These are phyloP conservation scores for Bondarzewia mesenterica DNA, from an alignment of 1,284 basidiomycete genomes.

Conservation along the genomic window DNA sequence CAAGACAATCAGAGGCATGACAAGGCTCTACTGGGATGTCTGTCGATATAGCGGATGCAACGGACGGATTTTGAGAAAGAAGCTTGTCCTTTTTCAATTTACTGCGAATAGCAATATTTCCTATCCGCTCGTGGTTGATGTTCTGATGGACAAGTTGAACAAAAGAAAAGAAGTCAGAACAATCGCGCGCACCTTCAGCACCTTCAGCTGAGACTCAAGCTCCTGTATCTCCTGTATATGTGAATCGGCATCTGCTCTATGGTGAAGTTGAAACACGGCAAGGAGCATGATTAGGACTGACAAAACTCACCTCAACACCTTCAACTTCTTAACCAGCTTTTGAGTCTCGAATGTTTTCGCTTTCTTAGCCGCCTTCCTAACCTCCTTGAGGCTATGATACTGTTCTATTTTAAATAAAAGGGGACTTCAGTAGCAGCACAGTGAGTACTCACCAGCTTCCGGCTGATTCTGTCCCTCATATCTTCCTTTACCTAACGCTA, in stretches of 20 bases:
- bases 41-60: conserved; percentile 35
- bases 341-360: conserved; percentile 79
- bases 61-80: conserved; percentile 36
- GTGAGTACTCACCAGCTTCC: conserved; percentile 32
- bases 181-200: conserved; percentile 49
- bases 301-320: conserved; percentile 48
- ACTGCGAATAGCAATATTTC: conserved; percentile 52
- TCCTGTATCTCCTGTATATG: conserved; percentile 34
- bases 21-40: conserved; percentile 30
- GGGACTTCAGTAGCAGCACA: conserved; percentile 10
- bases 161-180: neutral
- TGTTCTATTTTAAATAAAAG: neutral
- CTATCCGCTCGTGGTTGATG: conserved; percentile 51
- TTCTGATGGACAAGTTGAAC: conserved; percentile 32
- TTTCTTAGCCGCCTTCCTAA: conserved; percentile 71
- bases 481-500: conserved; percentile 24
- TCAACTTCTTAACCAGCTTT: conserved; percentile 79
- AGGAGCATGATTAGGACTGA: neutral
- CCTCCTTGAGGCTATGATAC: conserved; percentile 53
- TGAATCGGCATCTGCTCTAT: conserved; percentile 31
- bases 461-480: conserved; percentile 23
- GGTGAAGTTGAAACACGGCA: conserved; percentile 19
- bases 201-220: conserved; percentile 60
- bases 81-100: conserved; percentile 71
- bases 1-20: conserved; percentile 32